phyloP scores from a whole-genome alignment of 306 rosid species.

The Medicago ruthenica region DNA sequence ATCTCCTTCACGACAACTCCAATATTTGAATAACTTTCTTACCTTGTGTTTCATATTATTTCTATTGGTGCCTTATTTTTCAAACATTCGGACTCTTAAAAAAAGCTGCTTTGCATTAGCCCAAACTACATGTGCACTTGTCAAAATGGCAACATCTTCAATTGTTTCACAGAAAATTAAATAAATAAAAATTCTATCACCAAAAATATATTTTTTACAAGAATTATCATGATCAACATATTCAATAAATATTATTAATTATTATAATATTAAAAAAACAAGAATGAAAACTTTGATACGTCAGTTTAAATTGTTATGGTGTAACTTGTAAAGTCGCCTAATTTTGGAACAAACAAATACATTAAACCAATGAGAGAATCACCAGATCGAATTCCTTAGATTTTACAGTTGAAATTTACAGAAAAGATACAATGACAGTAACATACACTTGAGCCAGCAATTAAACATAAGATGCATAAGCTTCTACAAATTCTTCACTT shows the following conservation, averaged over 20 bases:
- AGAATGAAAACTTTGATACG: background rate
- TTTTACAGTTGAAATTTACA: conserved; percentile 51
- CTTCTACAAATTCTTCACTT: conserved; percentile 48
- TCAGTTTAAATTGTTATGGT: background rate
- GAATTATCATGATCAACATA: background rate
- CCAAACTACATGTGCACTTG: too few species aligned
- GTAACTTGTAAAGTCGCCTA: conserved; percentile 4
- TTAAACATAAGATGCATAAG: conserved; percentile 47
- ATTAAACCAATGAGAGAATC: conserved; percentile 6
- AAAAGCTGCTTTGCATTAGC: too few species aligned
- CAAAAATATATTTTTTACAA: too few species aligned
- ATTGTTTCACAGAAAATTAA: too few species aligned
- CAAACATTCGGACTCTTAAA: too few species aligned
- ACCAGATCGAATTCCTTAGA: conserved; percentile 46
- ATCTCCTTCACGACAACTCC: too few species aligned
- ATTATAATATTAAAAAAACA: background rate
- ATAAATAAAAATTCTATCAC: too few species aligned
- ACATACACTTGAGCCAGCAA: conserved; percentile 46
- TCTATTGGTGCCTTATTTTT: too few species aligned
- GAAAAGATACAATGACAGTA: conserved; percentile 45
- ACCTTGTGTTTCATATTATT: too few species aligned
- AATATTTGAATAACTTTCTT: too few species aligned
- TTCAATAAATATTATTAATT: background rate
- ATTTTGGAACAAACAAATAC: conserved; percentile 21
- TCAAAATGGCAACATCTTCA: too few species aligned